Evolutionary conservation across 1,284 basidiomycete genomes (phyloP).

Genomic region (Fistulinella cinereoalba): DNA sequence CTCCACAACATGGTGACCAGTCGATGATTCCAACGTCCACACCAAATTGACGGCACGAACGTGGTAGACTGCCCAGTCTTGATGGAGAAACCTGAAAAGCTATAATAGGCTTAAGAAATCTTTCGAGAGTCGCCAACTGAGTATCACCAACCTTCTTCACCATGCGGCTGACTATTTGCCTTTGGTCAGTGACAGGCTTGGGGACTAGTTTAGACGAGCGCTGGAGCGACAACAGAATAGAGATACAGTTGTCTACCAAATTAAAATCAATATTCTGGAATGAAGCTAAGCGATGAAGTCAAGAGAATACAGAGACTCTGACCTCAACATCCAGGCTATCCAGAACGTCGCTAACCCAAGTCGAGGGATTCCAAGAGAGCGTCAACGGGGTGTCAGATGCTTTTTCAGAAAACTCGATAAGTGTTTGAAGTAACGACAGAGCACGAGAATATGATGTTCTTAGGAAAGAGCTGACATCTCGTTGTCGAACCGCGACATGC

Average conservation of each 20-base stretch:
- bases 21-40: conserved; percentile 76
- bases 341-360: conserved; percentile 55
- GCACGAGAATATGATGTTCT: conserved; percentile 50
- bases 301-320: conserved; percentile 13
- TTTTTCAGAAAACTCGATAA: conserved; percentile 45
- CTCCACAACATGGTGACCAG: conserved; percentile 66
- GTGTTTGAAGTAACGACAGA: conserved; percentile 48
- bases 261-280: conserved; percentile 60
- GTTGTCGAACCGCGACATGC: conserved; percentile 34
- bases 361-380: conserved; percentile 54
- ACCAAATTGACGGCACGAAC: conserved; percentile 81
- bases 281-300: conserved; percentile 8
- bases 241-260: conserved; percentile 63
- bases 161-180: conserved; percentile 53
- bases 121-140: background rate
- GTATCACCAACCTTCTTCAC: conserved; percentile 44
- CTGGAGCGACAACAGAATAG: conserved; percentile 56
- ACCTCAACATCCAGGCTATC: conserved; percentile 54
- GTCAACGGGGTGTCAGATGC: conserved; percentile 29
- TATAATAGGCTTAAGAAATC: conserved; percentile 31
- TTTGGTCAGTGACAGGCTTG: conserved; percentile 51
- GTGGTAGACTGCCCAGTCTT: conserved; percentile 71
- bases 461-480: conserved; percentile 29
- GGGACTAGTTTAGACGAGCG: conserved; percentile 51
- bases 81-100: conserved; percentile 75